phyloP scores from a whole-genome alignment of 2,329 filamentous ascomycete genomes.

The Alternaria infectoria region DNA sequence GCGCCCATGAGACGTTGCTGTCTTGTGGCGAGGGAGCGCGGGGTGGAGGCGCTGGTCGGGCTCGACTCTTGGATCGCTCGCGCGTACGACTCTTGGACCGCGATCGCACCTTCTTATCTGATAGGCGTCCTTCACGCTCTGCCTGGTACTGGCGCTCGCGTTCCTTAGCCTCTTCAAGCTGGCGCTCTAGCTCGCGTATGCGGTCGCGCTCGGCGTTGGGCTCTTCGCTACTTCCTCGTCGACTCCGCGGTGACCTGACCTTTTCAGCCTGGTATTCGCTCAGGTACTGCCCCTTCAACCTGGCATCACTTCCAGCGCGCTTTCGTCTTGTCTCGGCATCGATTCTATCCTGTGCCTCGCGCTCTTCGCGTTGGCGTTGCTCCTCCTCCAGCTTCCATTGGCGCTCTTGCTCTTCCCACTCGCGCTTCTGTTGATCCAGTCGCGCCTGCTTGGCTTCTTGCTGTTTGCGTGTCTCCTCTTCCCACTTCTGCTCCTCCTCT shows the following conservation, averaged over 20 bases:
- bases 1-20: slow-evolving; percentile 69
- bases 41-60: slow-evolving; percentile 42
- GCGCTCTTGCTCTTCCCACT: slow-evolving; percentile 78
- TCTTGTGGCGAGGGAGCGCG: slow-evolving; percentile 53
- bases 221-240: slow-evolving; percentile 50
- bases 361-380: slow-evolving; percentile 72
- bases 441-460: slow-evolving; percentile 65
- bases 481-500: slow-evolving; percentile 72
- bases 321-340: slow-evolving; percentile 70
- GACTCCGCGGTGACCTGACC: slow-evolving; percentile 45
- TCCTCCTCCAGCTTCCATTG: slow-evolving; percentile 81
- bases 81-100: slow-evolving; percentile 45
- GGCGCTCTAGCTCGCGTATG: slow-evolving; percentile 79
- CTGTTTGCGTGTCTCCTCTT: slow-evolving; percentile 66
- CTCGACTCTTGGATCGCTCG: slow-evolving; percentile 44
- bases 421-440: slow-evolving; percentile 71
- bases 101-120: slow-evolving; percentile 46
- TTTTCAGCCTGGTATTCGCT: slow-evolving; percentile 85
- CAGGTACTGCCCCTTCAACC: slow-evolving; percentile 81
- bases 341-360: slow-evolving; percentile 71
- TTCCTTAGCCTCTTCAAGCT: slow-evolving; percentile 71
- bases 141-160: slow-evolving; percentile 69
- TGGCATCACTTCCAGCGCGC: slow-evolving; percentile 67
- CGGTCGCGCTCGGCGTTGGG: slow-evolving; percentile 67
- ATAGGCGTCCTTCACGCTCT: slow-evolving; percentile 62